Evolutionary conservation across 1,139 yeast genomes (phyloP), one percentile per base, ranked within the genome.

Genomic region (Magnusiomyces ingens): DNA sequence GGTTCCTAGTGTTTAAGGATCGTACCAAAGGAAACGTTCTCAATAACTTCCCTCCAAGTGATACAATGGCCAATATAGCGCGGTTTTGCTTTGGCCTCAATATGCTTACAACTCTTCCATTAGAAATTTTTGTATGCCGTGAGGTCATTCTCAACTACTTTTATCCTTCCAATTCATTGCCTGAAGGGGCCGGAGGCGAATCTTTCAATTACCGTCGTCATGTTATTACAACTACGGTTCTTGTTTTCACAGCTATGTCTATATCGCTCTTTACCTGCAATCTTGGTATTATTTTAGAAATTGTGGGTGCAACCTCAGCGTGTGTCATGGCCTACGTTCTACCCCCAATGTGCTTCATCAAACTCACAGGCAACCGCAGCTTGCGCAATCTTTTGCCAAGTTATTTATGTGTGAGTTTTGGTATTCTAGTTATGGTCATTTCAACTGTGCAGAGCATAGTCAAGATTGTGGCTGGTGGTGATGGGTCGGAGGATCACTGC

Each of bases 251-350:
- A 0, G 85, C 96, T 1, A 85, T 89, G 93, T 60, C 79, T 0
- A 84, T 89, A 2, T 79, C 97, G 0, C 72, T 91, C 49, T 72
- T 84, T 55, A 90, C 97, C 0, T 90, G 96, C 65, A 89, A 91
- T 61, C 73, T 91, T 55, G 98, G 98, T 1, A 86, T 93, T 18
- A 84, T 91, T 45, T 74, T 91, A 51, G 98, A 91, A 64, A 74
- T 91, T 6, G 90, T 89, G 36, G 98, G 98, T 1, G 93, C 96
- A 0, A 85, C 96, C 0, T 85, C 96, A 0, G 98, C 97, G 0
- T 87, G 95, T 13, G 74, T 88, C 40, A 84, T 91, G 86, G 97
- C 98, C 0, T 91, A 88, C 64, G 88, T 91, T 19, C 73, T 91
- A 12, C 98, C 98, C 0, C 96, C 97, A 4, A 67, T 84, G 67